A percentile compares a stretch with the other conserved stretches of the same genome.
These are phyloP conservation scores for Raddia distichophylla DNA, from an alignment of 176 grass and related monocot genomes.

Conservation along the genomic window DNA sequence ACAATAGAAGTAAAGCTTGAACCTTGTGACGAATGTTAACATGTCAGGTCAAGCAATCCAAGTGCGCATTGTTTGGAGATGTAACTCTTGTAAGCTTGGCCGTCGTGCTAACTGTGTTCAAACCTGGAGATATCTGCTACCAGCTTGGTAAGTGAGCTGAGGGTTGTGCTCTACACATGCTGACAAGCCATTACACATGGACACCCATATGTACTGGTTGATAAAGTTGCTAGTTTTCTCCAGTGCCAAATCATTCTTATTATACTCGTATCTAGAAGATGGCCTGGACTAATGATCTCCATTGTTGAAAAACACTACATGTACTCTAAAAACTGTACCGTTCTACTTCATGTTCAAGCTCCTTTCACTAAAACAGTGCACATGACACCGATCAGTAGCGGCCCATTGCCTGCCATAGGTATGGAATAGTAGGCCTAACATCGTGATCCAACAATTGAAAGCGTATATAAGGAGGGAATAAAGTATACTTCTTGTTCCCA, in stretches of 20 bases:
- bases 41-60: constrained; percentile 10
- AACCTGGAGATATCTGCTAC: constrained; percentile 3
- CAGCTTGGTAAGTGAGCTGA: not conserved
- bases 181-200: not conserved
- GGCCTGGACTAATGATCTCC: not conserved
- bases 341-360: not conserved
- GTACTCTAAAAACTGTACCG: not conserved
- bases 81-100: constrained; percentile 12
- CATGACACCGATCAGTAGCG: not conserved
- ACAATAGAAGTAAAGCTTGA: constrained; percentile 24
- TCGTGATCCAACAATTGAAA: too few relatives aligned
- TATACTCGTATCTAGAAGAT: not conserved
- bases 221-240: not conserved
- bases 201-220: not conserved
- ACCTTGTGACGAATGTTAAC: constrained; percentile 11
- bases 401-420: not conserved
- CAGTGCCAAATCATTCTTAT: not conserved
- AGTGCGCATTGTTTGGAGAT: constrained; percentile 22
- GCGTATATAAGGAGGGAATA: too few relatives aligned
- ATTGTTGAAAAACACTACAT: not conserved
- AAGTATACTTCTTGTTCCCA: too few relatives aligned
- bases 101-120: not conserved
- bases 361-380: not conserved
- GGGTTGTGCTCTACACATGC: not conserved
- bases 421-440: too few relatives aligned